Evolutionary conservation across 2,329 filamentous ascomycete species (phyloP).

Genomic region (Talaromyces piceae): DNA sequence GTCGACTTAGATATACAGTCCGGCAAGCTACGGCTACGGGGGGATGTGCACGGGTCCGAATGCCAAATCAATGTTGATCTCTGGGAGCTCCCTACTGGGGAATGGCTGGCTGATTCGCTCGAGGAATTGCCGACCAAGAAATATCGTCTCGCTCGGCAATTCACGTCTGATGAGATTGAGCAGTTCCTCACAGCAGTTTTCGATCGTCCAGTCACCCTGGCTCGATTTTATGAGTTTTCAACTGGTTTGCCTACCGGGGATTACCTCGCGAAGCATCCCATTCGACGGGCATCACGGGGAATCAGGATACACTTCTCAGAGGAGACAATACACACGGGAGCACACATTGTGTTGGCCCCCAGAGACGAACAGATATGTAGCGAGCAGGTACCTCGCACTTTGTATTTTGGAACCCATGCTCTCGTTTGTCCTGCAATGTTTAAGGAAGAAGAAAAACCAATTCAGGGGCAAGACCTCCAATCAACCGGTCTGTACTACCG

Average conservation of each 20-base stretch:
- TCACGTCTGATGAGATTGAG: constrained; percentile 58
- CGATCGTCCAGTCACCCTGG: constrained; percentile 71
- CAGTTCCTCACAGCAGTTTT: constrained; percentile 69
- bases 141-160: constrained; percentile 52
- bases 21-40: constrained; percentile 24
- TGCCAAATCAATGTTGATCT: constrained; percentile 56
- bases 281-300: not conserved
- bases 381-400: not conserved
- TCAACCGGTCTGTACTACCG: not conserved
- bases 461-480: not conserved
- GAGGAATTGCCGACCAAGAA: not conserved
- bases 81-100: constrained; percentile 47
- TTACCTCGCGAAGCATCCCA: not conserved
- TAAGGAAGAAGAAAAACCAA: no score
- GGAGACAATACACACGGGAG: not conserved
- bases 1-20: constrained; percentile 15
- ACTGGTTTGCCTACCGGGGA: not conserved
- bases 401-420: constrained; percentile 5
- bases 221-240: constrained; percentile 40
- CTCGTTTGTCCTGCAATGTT: not conserved
- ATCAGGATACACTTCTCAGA: constrained; percentile 6
- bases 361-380: not conserved
- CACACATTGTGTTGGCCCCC: constrained; percentile 1
- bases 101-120: constrained; percentile 47
- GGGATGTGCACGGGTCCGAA: constrained; percentile 26